Evolutionary conservation across 2,329 filamentous ascomycete genomes (phyloP).

Genomic region (Curvularia sp.): DNA sequence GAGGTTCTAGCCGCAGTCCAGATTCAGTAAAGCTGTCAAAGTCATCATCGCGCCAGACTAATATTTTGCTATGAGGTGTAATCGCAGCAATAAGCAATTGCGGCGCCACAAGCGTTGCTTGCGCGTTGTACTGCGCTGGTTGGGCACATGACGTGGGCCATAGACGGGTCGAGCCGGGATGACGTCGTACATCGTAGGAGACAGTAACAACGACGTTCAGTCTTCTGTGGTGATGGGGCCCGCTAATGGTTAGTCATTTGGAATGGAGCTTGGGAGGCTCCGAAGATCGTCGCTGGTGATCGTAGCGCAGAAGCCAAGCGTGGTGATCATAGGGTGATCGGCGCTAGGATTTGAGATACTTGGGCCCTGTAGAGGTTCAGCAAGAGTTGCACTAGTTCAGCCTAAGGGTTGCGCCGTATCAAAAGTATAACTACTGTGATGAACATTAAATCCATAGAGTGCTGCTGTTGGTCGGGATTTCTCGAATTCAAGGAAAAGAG

Average conservation of each 20-base stretch:
- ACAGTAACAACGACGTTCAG: neutral
- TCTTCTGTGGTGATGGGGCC: neutral
- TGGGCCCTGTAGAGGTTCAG: neutral
- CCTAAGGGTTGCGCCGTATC: neutral
- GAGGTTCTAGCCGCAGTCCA: neutral
- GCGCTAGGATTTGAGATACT: neutral
- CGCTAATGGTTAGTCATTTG: neutral
- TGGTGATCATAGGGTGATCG: neutral
- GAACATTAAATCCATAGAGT: neutral
- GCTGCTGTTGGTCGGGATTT: neutral
- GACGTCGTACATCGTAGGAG: slow-evolving; percentile 1
- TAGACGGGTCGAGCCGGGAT: slow-evolving; percentile 10
- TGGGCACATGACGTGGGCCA: neutral
- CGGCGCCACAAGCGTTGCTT: neutral
- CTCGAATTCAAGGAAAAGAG: neutral
- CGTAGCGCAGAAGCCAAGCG: neutral
- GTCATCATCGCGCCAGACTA: neutral
- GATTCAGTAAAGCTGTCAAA: neutral
- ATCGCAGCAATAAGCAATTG: neutral
- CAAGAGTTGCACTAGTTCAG: neutral
- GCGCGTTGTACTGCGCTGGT: too few relatives aligned
- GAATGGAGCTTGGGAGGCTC: neutral
- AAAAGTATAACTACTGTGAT: neutral
- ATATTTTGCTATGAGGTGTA: neutral
- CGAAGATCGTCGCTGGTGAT: neutral